phyloP scores from a whole-genome alignment of 345 rosid species.

The Corchorus olitorius region DNA sequence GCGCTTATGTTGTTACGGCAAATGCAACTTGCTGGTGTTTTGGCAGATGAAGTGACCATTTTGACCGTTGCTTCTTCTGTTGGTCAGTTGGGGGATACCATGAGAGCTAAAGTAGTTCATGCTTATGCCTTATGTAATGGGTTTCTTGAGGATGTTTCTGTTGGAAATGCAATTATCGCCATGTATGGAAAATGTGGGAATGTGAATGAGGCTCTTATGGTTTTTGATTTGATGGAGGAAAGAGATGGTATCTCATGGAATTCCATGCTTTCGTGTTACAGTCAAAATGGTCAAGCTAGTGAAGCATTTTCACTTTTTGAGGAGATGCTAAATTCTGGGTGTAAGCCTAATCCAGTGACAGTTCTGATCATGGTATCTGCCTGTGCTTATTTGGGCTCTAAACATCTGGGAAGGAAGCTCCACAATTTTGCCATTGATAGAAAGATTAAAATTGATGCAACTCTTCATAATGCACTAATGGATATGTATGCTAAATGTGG shows the following conservation, averaged over 20 bases:
- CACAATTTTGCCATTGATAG: constrained; percentile 35
- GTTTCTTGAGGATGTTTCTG: constrained; percentile 33
- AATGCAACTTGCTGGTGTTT: constrained; percentile 36
- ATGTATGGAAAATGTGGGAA: constrained; percentile 54
- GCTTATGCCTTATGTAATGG: constrained; percentile 39
- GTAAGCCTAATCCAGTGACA: constrained; percentile 44
- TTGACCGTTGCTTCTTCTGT: constrained; percentile 58
- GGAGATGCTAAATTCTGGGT: constrained; percentile 40
- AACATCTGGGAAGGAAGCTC: constrained; percentile 42
- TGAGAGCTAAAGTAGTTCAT: constrained; percentile 33
- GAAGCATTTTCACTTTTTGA: constrained; percentile 52
- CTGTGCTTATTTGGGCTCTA: constrained; percentile 54
- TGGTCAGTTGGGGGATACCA: constrained; percentile 46
- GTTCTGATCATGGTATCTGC: constrained; percentile 55
- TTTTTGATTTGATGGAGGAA: constrained; percentile 45
- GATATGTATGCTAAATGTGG: constrained; percentile 70
- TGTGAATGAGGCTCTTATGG: constrained; percentile 39
- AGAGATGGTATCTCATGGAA: constrained; percentile 61
- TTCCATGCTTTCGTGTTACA: constrained; percentile 56
- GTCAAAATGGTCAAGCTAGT: constrained; percentile 53
- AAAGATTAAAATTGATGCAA: constrained; percentile 35
- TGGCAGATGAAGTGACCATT: constrained; percentile 40
- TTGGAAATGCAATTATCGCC: constrained; percentile 49
- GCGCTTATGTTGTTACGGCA: constrained; percentile 27
- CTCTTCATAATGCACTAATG: constrained; percentile 46